phyloP scores from a whole-genome alignment of 768 basidiomycete species.

The Leucosporidium scottii region DNA sequence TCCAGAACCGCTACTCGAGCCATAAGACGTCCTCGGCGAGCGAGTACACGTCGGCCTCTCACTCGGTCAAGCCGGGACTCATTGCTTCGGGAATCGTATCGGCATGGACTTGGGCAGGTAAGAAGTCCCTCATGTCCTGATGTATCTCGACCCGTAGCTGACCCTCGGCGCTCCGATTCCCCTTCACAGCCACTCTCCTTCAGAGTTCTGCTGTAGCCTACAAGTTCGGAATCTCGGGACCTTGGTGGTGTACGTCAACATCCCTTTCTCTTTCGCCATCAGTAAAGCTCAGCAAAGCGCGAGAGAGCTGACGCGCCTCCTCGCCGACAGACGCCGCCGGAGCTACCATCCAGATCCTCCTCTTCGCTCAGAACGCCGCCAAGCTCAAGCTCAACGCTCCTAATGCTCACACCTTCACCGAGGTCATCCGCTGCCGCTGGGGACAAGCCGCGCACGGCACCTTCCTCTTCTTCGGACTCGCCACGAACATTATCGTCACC shows the following conservation, averaged over 20 bases:
- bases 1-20: slow-evolving; percentile 61
- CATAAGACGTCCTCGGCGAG: slow-evolving; percentile 49
- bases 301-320: too few relatives aligned
- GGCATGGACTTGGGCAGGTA: slow-evolving; percentile 43
- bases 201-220: slow-evolving; percentile 80
- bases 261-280: too few relatives aligned
- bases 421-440: slow-evolving; percentile 66
- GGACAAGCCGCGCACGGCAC: slow-evolving; percentile 69
- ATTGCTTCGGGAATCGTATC: slow-evolving; percentile 87
- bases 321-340: slow-evolving; percentile 48
- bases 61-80: slow-evolving; percentile 79
- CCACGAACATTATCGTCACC: slow-evolving; percentile 59
- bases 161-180: slow-evolving; percentile 35
- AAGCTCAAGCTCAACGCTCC: slow-evolving; percentile 90
- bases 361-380: slow-evolving; percentile 77
- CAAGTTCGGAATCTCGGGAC: slow-evolving; percentile 76
- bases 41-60: slow-evolving; percentile 42
- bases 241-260: slow-evolving; percentile 47
- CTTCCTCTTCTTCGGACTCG: slow-evolving; percentile 78
- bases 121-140: too few relatives aligned
- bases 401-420: slow-evolving; percentile 43
- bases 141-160: background rate
- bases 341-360: slow-evolving; percentile 59
- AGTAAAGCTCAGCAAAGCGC: too few relatives aligned
- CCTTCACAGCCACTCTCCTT: slow-evolving; percentile 45